Evolutionary conservation across 192 early-diverging fungal species (phyloP).

Genomic region (Cladochytrium replicatum): DNA sequence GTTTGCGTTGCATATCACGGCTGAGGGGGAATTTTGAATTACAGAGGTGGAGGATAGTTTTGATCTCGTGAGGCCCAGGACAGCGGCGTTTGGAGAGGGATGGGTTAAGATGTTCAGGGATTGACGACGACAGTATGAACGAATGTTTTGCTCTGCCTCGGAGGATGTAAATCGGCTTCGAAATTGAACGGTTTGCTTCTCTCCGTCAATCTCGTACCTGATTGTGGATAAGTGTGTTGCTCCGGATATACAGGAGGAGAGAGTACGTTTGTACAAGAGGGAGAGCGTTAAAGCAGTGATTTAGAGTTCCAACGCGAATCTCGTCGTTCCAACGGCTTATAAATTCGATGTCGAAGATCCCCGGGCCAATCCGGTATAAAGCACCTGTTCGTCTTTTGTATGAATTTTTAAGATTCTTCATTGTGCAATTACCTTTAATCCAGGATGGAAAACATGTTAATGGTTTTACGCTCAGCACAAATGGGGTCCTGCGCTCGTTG

Average conservation of each 20-base stretch:
- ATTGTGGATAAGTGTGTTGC: not conserved
- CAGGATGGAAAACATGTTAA: too few relatives aligned
- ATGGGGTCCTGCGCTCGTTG: too few relatives aligned
- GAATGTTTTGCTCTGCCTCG: constrained; percentile 7
- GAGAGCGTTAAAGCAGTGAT: constrained; percentile 22
- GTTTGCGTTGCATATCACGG: too few relatives aligned
- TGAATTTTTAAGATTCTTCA: too few relatives aligned
- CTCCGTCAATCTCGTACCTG: constrained; percentile 17
- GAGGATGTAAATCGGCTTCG: constrained; percentile 14
- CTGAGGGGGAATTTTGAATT: too few relatives aligned
- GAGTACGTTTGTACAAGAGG: constrained; percentile 17
- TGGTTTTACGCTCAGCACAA: too few relatives aligned
- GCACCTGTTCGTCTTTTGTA: constrained; percentile 8
- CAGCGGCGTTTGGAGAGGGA: not conserved
- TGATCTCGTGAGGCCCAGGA: constrained; percentile 7
- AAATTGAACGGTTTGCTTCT: constrained; percentile 8
- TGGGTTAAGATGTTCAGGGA: too few relatives aligned
- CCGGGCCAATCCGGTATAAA: constrained; percentile 20
- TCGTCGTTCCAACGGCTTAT: not conserved
- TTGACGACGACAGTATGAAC: constrained; percentile 3
- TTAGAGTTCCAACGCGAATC: constrained; percentile 3
- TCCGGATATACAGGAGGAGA: not conserved
- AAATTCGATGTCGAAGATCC: constrained; percentile 20
- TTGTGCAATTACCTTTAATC: too few relatives aligned
- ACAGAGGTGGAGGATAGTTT: constrained; percentile 14